These are phyloP conservation scores for baker's yeast (Saccharomyces cerevisiae) DNA, from an alignment of 805 yeast genomes.

Conservation along the genomic window DNA sequence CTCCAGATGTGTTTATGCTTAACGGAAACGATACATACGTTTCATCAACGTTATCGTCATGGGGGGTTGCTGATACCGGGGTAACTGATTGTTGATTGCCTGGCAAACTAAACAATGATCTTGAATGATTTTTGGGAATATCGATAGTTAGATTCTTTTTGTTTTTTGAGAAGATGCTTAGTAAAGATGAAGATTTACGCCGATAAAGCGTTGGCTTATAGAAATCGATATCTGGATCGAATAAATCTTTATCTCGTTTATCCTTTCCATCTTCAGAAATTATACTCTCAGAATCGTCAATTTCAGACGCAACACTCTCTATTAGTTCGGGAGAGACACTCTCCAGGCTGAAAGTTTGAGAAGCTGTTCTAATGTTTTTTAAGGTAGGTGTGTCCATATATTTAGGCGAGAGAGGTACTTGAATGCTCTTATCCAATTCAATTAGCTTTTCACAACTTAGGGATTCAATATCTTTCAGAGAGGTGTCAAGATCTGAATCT, in stretches of 20 bases:
- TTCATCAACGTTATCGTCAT: not conserved
- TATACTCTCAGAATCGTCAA: conserved; percentile 14
- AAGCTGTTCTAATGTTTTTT: conserved; percentile 11
- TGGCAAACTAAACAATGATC: not conserved
- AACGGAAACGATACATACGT: conserved; percentile 7
- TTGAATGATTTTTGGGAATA: conserved; percentile 3
- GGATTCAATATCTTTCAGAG: conserved; percentile 18
- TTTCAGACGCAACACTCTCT: not conserved
- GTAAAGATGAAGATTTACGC: conserved; percentile 22
- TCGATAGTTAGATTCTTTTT: conserved; percentile 12
- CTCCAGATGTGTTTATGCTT: conserved; percentile 5
- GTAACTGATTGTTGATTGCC: not conserved
- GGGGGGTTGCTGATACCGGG: not conserved
- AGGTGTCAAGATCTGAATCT: conserved; percentile 3
- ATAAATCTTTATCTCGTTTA: not conserved
- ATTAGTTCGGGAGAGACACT: not conserved
- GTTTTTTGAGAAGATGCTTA: conserved; percentile 21
- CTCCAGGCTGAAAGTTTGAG: conserved; percentile 5
- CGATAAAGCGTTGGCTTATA: conserved; percentile 16
- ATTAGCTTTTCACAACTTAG: conserved; percentile 21
- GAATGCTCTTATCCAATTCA: conserved; percentile 18
- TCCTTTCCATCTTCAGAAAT: conserved; percentile 9
- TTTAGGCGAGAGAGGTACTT: conserved; percentile 15
- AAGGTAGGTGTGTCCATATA: conserved; percentile 3
- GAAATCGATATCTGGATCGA: conserved; percentile 14